These are phyloP conservation scores for Ophiocytium majus DNA, from an alignment of 352 stramenopile species.

Conservation along the genomic window DNA sequence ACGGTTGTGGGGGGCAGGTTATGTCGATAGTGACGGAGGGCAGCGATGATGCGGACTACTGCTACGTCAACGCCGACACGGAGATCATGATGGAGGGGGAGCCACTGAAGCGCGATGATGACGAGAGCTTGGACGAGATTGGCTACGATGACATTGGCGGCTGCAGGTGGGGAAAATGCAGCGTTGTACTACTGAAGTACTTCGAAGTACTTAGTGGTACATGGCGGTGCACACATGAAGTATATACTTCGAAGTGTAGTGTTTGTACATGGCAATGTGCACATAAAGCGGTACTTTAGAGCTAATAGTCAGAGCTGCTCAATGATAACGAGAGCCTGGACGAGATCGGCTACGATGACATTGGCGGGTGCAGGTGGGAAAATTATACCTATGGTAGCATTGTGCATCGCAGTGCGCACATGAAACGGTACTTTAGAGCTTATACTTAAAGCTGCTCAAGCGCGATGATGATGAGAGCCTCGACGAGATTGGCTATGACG, in stretches of 20 bases:
- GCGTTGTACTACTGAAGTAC: no score
- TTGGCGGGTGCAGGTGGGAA: conserved; percentile 81
- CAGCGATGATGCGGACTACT: conserved; percentile 63
- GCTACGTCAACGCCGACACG: conserved; percentile 73
- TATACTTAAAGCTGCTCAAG: no score
- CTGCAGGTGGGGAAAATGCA: conserved; percentile 65
- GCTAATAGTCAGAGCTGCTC: no score
- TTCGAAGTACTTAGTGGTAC: no score
- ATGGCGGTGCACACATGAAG: no score
- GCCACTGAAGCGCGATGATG: conserved; percentile 66
- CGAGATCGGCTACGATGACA: conserved; percentile 74
- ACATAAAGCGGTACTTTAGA: no score
- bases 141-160: conserved; percentile 85
- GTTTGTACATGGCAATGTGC: no score
- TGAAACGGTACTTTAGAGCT: no score
- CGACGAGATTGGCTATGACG: conserved; percentile 74
- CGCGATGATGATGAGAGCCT: conserved; percentile 69
- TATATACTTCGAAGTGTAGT: no score
- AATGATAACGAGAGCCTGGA: conserved; percentile 72
- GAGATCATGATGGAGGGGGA: conserved; percentile 66
- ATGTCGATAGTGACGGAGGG: conserved; percentile 49
- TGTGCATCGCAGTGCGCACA: no score
- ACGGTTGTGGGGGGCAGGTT: no score
- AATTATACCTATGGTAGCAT: no score
- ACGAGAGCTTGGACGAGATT: conserved; percentile 70